Evolutionary conservation across 1,284 basidiomycete species (phyloP).

Genomic region (Puccinia triticina): DNA sequence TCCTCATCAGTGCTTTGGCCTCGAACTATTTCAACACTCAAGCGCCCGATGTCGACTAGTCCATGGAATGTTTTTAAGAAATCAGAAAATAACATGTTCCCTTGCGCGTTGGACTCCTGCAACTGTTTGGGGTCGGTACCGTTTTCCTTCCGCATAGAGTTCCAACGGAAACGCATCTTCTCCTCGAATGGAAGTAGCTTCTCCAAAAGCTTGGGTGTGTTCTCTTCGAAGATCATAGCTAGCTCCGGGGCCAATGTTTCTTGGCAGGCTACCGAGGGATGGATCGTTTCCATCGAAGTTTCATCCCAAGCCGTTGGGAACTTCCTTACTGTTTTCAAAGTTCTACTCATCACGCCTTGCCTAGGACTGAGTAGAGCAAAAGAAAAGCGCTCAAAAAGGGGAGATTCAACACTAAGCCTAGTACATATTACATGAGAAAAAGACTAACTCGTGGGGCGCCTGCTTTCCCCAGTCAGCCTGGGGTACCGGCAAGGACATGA

Average conservation of each 20-base stretch:
- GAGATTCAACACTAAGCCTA: not conserved
- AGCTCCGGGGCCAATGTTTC: constrained; percentile 15
- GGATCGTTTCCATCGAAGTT: constrained; percentile 42
- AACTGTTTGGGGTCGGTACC: not conserved
- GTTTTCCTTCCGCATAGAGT: constrained; percentile 9
- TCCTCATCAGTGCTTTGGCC: constrained; percentile 12
- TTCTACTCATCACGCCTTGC: constrained; percentile 22
- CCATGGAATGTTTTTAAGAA: constrained; percentile 18
- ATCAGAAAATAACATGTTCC: constrained; percentile 18
- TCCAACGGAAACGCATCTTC: constrained; percentile 28
- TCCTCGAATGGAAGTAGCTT: constrained; percentile 38
- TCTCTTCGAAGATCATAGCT: constrained; percentile 22
- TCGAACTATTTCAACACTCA: constrained; percentile 18
- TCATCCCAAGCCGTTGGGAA: constrained; percentile 20
- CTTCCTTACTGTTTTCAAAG: constrained; percentile 35
- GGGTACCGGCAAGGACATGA: constrained; percentile 23
- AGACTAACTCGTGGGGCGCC: constrained; percentile 39
- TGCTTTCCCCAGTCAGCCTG: constrained; percentile 36
- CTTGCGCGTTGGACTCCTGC: not conserved
- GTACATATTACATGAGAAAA: not conserved
- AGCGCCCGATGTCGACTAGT: not conserved
- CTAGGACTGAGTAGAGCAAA: constrained; percentile 22
- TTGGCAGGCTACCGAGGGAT: constrained; percentile 42
- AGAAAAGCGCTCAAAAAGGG: not conserved
- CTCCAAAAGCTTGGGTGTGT: constrained; percentile 17